Base-by-base conservation (phyloP, 257 asterid genomes). In the Thymus mandschuricus region DNA sequence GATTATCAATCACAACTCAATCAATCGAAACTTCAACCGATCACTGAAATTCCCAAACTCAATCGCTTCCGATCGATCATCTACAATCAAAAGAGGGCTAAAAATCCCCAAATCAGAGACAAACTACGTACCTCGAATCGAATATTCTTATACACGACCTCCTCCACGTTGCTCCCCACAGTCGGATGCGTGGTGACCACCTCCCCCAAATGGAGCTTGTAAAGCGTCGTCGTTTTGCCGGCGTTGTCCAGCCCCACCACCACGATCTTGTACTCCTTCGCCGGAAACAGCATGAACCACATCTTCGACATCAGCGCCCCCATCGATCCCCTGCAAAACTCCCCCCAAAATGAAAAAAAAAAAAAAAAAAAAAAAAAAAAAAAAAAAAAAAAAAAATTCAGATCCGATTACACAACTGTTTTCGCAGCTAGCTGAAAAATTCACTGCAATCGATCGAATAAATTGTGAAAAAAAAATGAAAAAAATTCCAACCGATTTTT, bases 121-220 rank as follows among this genome's bases (percentile, higher is more conserved):
- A 21, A 49, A 63, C 51, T 7, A 7, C 56, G 8, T 45, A 93
- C 98, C 98, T 93, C 98, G 66, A 93, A 93, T 67, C 97, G 88
- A 43, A 93, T 93, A 73, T 93, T 93, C 80, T 93, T 93, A 58
- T 89, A 93, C 50, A 93, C 97, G 65, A 93, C 89, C 85, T 93
- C 98, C 85, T 93, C 98, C 2, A 90, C 97, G 74, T 93, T 93
- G 89, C 98, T 93, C 64, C 98, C 98, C 27, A 93, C 96, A n/a
- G 98, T 93, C 48, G 98, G 98, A 30, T 89, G 95, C 57, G 98
- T 93, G 66, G 98, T 89, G 54, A 93, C 98, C 51, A 93, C 97
- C 81, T 91, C 98, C 7, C 98, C 98, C 70, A 93, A 68, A 74
- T 89, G 94, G 44, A 89, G 80, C 85, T 89, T 89, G 86, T 93